A percentile compares a stretch with the other conserved stretches of the same genome.
These are phyloP conservation scores for Capsella bursapastoris DNA, from an alignment of 345 rosid species.

Conservation along the genomic window DNA sequence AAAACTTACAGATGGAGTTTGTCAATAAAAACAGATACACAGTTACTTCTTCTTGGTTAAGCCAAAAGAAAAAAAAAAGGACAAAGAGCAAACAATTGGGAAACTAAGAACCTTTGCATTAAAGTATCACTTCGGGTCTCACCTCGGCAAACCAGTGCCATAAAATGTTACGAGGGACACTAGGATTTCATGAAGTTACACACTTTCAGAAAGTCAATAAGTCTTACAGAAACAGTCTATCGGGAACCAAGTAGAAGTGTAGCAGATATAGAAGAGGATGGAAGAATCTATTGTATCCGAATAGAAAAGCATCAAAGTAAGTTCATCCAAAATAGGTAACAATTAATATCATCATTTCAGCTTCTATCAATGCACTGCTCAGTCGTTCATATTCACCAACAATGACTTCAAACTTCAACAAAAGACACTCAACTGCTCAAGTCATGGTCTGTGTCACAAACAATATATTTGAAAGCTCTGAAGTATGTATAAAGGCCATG, in stretches of 20 bases:
- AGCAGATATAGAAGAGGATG: neutral
- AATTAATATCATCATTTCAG: constrained; percentile 19
- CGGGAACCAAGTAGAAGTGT: neutral
- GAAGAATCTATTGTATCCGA: neutral
- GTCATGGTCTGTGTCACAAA: neutral
- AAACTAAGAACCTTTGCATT: constrained; percentile 6
- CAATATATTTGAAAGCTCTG: neutral
- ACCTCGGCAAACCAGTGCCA: neutral
- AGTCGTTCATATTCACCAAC: constrained; percentile 3
- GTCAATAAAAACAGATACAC: neutral
- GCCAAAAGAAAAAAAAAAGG: constrained; percentile 7
- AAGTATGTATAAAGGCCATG: constrained; percentile 18
- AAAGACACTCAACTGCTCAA: neutral
- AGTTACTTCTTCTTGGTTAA: neutral
- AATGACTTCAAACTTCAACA: constrained; percentile 7
- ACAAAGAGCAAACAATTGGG: constrained; percentile 1
- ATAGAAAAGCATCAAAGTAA: constrained; percentile 13
- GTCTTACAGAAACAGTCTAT: neutral
- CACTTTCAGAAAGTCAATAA: neutral
- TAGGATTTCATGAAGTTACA: neutral
- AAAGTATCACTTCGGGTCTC: neutral
- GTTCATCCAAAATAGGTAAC: constrained; percentile 7
- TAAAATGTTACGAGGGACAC: neutral
- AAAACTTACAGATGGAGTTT: constrained; percentile 8
- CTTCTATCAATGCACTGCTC: neutral